Evolutionary conservation across 441 rosid species (phyloP), one percentile per base, ranked within the genome.

Genomic region (Hura crepitans): DNA sequence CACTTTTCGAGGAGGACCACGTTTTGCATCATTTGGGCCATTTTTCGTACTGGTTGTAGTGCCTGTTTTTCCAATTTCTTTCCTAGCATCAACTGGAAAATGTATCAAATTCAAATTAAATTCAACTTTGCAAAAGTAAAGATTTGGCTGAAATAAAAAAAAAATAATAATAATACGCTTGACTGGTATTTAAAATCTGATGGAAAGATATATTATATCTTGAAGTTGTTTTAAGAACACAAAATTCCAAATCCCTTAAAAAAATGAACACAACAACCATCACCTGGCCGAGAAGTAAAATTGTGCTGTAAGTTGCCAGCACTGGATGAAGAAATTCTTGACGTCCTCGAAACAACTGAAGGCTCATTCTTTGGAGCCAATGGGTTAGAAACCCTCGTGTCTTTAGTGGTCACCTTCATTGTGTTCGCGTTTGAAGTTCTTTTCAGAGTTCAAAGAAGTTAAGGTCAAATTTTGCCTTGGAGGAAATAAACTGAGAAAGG

Each of bases 381-480:
- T 71, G 53, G 60, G 75, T 83, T 87, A 51, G 87, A 77, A 71
- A 80, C 66, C 76, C 78, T 85, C 56, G 76, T 51, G 76, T 81
- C 93, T 79, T 82, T 85, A 65, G 60, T 59, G 65, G 77, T 78
- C 70, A 70, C 76, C 64, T 77, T 85, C 51, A 80, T 73, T 5
- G 79, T 71, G 65, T 75, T 85, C 53, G 66, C 51, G 72, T 73
- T 82, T 68, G 85, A 83, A 70, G 88, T 87, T 76, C 85, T 83
- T 85, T 83, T 89, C 65, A 80, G 75, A 78, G 96, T 94, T 77
- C 77, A 50, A 46, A 69, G 79, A 79, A 84, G 86, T 92, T 84
- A 92, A 94, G 96, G 81, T n/a, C 69, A 83, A 83, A 71, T 70
- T 66, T 75, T 75, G 37, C 66, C 75, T 66, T 37, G 68, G 18